Evolutionary conservation across 805 yeast genomes (phyloP).

Genomic region (Maudiozyma serrabonitensis): DNA sequence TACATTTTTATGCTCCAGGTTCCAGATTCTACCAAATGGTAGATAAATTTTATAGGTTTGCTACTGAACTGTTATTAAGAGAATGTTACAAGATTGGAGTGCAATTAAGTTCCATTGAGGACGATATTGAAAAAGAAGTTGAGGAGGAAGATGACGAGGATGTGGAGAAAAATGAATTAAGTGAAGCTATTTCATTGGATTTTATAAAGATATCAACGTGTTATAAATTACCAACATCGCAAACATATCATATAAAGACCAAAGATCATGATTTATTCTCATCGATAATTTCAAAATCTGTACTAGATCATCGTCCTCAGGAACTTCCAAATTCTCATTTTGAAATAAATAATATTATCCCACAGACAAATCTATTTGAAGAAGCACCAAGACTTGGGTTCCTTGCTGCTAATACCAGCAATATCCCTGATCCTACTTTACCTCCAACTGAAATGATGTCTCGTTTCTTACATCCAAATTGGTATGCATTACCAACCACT

Average conservation of each 20-base stretch:
- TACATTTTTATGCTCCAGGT: slow-evolving; percentile 42
- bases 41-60: slow-evolving; percentile 53
- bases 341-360: slow-evolving; percentile 56
- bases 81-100: slow-evolving; percentile 44
- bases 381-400: slow-evolving; percentile 37
- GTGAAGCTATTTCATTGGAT: slow-evolving; percentile 42
- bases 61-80: slow-evolving; percentile 53
- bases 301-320: slow-evolving; percentile 65
- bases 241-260: slow-evolving; percentile 51
- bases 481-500: slow-evolving; percentile 55
- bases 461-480: slow-evolving; percentile 49
- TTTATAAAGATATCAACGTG: slow-evolving; percentile 49
- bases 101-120: slow-evolving; percentile 10
- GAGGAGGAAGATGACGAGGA: slow-evolving; percentile 8
- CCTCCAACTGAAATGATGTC: slow-evolving; percentile 46
- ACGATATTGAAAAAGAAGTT: slow-evolving; percentile 6
- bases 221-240: slow-evolving; percentile 47
- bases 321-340: slow-evolving; percentile 55
- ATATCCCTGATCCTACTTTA: slow-evolving; percentile 40
- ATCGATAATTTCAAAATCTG: slow-evolving; percentile 58
- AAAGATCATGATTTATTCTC: slow-evolving; percentile 73
- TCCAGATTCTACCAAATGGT: slow-evolving; percentile 39
- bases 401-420: slow-evolving; percentile 36
- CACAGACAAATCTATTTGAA: slow-evolving; percentile 32
- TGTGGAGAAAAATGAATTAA: slow-evolving; percentile 26